Percentiles rank a stretch among this genome's conserved stretches.
Evolutionary conservation across 1,284 basidiomycete genomes (phyloP).

Genomic region (Sporisorium reilianum): DNA sequence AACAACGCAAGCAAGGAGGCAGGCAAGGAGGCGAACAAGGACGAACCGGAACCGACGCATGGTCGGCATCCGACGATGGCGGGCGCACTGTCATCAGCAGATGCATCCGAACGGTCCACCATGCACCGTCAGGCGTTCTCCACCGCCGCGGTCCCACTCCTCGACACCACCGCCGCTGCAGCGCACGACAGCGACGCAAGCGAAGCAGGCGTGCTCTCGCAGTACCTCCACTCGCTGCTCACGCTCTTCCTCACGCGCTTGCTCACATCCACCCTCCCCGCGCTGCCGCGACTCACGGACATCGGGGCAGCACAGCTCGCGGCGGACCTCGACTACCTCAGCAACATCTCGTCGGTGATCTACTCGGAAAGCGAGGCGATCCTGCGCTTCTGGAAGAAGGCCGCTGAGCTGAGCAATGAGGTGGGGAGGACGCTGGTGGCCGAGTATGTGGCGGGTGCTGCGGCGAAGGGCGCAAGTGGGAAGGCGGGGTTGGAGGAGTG

Average conservation of each 20-base stretch:
- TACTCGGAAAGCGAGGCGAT: constrained; percentile 22
- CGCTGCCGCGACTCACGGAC: constrained; percentile 74
- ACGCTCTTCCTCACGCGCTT: constrained; percentile 75
- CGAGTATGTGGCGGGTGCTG: constrained; percentile 16
- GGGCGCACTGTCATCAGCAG: neutral
- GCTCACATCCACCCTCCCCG: constrained; percentile 67
- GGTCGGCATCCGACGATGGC: constrained; percentile 21
- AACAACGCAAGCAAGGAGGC: constrained; percentile 3
- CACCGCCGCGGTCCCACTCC: constrained; percentile 55
- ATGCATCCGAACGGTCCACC: constrained; percentile 21
- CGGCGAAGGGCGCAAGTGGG: neutral
- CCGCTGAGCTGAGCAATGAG: constrained; percentile 22
- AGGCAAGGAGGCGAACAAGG: constrained; percentile 67
- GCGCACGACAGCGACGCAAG: constrained; percentile 16
- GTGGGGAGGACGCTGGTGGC: constrained; percentile 15
- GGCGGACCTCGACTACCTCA: constrained; percentile 87
- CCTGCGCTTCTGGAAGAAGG: constrained; percentile 33
- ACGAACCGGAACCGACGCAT: neutral
- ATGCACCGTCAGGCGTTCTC: constrained; percentile 42
- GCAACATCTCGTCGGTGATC: constrained; percentile 90
- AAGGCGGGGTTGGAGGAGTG: constrained; percentile 12
- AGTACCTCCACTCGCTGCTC: constrained; percentile 80
- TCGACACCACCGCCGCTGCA: constrained; percentile 66
- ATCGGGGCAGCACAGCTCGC: constrained; percentile 85
- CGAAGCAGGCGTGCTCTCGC: constrained; percentile 75